Base-by-base conservation (phyloP, 495 filamentous ascomycete genomes). In the Eremomyces bilateralis region DNA sequence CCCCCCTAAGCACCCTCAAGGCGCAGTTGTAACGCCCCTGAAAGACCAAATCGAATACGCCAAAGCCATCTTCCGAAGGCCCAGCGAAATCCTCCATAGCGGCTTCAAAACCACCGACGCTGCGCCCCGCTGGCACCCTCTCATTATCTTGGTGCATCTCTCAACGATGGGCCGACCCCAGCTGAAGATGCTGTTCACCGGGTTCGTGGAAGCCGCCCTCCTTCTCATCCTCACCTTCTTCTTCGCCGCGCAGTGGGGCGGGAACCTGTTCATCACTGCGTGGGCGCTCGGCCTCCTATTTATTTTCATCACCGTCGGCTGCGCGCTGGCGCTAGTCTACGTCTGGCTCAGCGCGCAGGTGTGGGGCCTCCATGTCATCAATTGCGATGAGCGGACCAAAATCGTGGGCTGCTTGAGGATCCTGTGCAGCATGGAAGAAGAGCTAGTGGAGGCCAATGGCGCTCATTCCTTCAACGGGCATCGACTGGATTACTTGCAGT, bases 241-340 rank as follows among this genome's bases (percentile, higher is more conserved):
- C 37, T 46, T 46, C 34, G 36, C 36, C 6, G 42, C 43, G 8
- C 43, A 46, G 18, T 46, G 43, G 43, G 43, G 41, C 33, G 43
- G 43, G 3, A 46, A 46, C 20, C 42, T 46, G 3, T 6, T 19
- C 31, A 8, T 46, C 20, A 46, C 43, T 5, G 20, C 36, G 19
- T 31, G 25, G 6, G 35, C 43, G 6, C 36, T 46, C 11, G 27
- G 20, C 10, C 21, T 44, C n/a, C 32, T 46, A 2, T 33, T 46
- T 10, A 17, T 46, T 18, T 39, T 41, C 29, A 29, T 46, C 21
- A 46, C 41, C 18, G 16, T 41, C 15, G 43, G 41, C 16, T 42
- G 43, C 2, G 42, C 37, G 3, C 42, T 46, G 2, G 42, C 16
- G 3, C 11, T 46, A 13, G 3, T 40, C 20, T 46, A 46, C 20